Conservation (phyloP, 2,329 filamentous ascomycete genomes). For the Chrysosporium keratinophilum region DNA sequence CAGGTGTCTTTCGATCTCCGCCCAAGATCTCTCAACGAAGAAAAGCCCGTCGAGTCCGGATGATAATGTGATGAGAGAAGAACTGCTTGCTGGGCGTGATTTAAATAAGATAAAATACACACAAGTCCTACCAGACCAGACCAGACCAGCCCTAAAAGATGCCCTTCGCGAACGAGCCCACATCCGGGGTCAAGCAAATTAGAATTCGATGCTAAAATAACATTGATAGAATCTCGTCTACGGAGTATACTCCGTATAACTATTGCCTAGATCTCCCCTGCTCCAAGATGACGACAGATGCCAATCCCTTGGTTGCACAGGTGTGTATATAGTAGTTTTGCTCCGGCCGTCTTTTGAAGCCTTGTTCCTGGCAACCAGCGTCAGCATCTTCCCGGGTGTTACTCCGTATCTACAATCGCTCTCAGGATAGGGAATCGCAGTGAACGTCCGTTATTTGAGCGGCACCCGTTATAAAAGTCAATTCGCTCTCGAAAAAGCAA, state of each 20-base stretch:
- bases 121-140: background rate
- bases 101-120: background rate
- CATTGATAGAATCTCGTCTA: background rate
- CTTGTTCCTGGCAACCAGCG: background rate
- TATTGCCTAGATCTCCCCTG: conserved; percentile 2
- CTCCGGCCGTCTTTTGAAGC: background rate
- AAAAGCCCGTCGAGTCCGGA: background rate
- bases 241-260: conserved; percentile 2
- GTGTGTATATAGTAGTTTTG: background rate
- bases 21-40: background rate
- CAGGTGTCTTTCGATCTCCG: background rate
- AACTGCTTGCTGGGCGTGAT: background rate
- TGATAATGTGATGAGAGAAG: background rate
- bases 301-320: background rate
- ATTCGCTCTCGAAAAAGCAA: background rate
- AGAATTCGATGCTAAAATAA: conserved; percentile 10
- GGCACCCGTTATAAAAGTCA: background rate
- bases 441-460: background rate
- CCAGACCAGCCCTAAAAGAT: conserved; percentile 7
- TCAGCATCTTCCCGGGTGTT: background rate
- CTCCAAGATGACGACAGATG: background rate
- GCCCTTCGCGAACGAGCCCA: background rate
- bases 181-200: conserved; percentile 2
- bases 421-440: background rate
- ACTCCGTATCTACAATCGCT: background rate